Evolutionary conservation across 768 basidiomycete species (phyloP).

Genomic region (Phallus indusiatus): DNA sequence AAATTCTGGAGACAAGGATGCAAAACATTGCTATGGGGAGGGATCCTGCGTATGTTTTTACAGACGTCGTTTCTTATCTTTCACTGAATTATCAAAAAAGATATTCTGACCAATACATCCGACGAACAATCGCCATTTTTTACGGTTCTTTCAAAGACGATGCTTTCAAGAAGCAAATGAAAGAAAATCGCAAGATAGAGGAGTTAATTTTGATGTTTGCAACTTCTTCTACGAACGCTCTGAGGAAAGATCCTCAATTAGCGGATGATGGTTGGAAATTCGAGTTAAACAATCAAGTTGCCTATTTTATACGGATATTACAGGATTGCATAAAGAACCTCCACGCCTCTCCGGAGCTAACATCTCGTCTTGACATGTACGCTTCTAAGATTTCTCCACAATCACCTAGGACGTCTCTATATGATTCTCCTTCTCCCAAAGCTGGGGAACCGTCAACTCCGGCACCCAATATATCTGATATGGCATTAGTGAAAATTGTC

Average conservation of each 20-base stretch:
- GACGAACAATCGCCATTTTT: slow-evolving; percentile 86
- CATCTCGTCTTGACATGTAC: slow-evolving; percentile 75
- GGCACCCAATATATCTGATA: slow-evolving; percentile 49
- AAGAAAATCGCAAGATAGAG: slow-evolving; percentile 95
- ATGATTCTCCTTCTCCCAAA: slow-evolving; percentile 47
- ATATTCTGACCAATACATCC: slow-evolving; percentile 82
- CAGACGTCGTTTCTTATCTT: background rate
- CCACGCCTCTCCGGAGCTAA: slow-evolving; percentile 77
- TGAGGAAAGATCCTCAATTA: slow-evolving; percentile 83
- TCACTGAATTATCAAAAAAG: slow-evolving; percentile 27
- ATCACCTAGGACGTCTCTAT: slow-evolving; percentile 42
- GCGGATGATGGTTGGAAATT: slow-evolving; percentile 86
- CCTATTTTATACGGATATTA: slow-evolving; percentile 77
- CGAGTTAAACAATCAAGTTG: slow-evolving; percentile 88
- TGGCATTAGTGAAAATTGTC: slow-evolving; percentile 66
- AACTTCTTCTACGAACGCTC: slow-evolving; percentile 74
- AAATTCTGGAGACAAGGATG: slow-evolving; percentile 81
- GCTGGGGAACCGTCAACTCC: slow-evolving; percentile 38
- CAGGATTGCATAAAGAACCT: slow-evolving; percentile 66
- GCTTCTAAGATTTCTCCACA: slow-evolving; percentile 68
- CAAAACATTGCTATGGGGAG: slow-evolving; percentile 92
- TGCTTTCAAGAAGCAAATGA: slow-evolving; percentile 80
- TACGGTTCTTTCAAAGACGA: slow-evolving; percentile 85
- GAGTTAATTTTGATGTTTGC: slow-evolving; percentile 96
- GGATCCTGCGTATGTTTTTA: slow-evolving; percentile 65